Conservation (phyloP, 495 filamentous ascomycete species). For the Hyaloscypha bicolor region DNA sequence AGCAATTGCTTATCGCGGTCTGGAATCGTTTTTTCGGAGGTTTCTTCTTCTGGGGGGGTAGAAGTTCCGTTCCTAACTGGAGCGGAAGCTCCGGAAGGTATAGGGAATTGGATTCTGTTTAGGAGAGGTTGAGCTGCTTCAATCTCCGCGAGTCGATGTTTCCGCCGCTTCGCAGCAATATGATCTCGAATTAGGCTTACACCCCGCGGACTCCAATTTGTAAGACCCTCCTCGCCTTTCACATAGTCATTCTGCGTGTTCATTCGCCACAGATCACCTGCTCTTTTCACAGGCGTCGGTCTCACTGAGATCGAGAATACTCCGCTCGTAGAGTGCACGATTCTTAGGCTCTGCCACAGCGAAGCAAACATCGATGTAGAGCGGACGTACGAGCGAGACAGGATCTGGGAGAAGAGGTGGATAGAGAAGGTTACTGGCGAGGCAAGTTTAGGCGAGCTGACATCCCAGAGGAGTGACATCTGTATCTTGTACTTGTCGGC, state of each 20-base stretch:
- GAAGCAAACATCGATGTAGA: slow-evolving; percentile 84
- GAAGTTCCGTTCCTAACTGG: slow-evolving; percentile 7
- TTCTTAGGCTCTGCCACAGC: slow-evolving; percentile 79
- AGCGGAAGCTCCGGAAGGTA: slow-evolving; percentile 7
- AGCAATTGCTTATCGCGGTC: slow-evolving; percentile 62
- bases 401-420: slow-evolving; percentile 77
- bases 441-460: slow-evolving; percentile 74
- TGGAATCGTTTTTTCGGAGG: slow-evolving; percentile 46
- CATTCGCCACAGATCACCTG: slow-evolving; percentile 95
- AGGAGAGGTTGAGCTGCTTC: slow-evolving; percentile 76
- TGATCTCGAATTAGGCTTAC: slow-evolving; percentile 86
- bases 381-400: slow-evolving; percentile 81
- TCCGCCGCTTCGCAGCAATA: slow-evolving; percentile 68
- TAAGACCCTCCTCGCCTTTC: slow-evolving; percentile 87
- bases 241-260: slow-evolving; percentile 92
- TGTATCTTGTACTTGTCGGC: slow-evolving; percentile 90
- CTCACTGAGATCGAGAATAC: slow-evolving; percentile 86
- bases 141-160: slow-evolving; percentile 72
- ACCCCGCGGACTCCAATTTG: slow-evolving; percentile 83
- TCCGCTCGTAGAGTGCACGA: slow-evolving; percentile 82
- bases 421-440: slow-evolving; percentile 84
- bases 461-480: slow-evolving; percentile 81
- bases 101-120: slow-evolving; percentile 41
- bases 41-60: slow-evolving; percentile 7
- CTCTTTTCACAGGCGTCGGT: slow-evolving; percentile 85